Conservation (phyloP, 371 early-diverging fungal species). For the Mucor lusitanicus region DNA sequence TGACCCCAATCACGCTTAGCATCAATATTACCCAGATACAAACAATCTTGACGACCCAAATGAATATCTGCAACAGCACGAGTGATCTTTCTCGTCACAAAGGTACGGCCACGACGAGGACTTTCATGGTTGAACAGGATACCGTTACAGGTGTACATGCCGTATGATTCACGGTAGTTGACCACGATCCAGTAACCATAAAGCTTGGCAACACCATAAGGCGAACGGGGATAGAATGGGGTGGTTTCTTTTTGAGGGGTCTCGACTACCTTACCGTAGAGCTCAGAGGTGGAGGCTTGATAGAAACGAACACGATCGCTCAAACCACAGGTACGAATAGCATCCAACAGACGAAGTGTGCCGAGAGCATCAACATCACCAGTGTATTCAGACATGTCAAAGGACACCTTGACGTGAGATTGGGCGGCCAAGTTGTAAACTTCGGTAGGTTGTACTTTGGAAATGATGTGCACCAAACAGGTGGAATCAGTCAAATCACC, state of each 20-base stretch:
- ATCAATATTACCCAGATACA: conserved; percentile 84
- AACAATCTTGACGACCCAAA: conserved; percentile 68
- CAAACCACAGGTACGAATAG: conserved; percentile 80
- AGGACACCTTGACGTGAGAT: conserved; percentile 87
- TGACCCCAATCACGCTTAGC: conserved; percentile 91
- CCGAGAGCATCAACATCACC: conserved; percentile 87
- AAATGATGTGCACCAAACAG: conserved; percentile 76
- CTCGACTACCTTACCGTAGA: conserved; percentile 83
- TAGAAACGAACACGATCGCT: conserved; percentile 76
- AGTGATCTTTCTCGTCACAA: conserved; percentile 86
- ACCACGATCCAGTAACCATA: conserved; percentile 84
- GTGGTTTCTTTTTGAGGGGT: conserved; percentile 85
- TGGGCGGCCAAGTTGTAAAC: conserved; percentile 81
- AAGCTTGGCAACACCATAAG: conserved; percentile 86
- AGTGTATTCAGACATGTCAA: conserved; percentile 90
- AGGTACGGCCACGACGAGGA: conserved; percentile 82
- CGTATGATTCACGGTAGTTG: conserved; percentile 85
- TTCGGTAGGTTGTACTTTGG: conserved; percentile 78
- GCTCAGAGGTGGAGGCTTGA: conserved; percentile 83
- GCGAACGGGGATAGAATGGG: conserved; percentile 87
- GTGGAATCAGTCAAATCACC: conserved; percentile 88
- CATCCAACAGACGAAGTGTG: conserved; percentile 80
- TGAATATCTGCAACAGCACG: conserved; percentile 82
- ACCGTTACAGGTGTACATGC: conserved; percentile 85
- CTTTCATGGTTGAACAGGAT: conserved; percentile 89